These are phyloP conservation scores for Carpinus viminea DNA, from an alignment of 306 rosid genomes.

Conservation along the genomic window DNA sequence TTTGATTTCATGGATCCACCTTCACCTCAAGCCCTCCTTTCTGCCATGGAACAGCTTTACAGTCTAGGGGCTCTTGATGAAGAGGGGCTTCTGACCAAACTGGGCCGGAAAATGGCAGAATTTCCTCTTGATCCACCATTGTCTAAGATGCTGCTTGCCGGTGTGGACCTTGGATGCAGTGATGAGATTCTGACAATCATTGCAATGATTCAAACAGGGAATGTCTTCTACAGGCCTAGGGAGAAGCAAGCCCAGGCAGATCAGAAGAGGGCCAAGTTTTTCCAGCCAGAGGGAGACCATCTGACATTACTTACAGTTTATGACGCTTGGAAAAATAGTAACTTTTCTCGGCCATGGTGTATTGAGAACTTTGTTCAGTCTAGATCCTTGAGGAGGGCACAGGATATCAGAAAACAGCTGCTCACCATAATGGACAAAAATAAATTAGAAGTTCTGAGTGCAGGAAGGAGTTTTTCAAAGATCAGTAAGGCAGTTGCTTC, in stretches of 20 bases:
- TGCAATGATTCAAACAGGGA: conserved; percentile 90
- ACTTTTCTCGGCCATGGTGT: conserved; percentile 69
- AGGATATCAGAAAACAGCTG: conserved; percentile 84
- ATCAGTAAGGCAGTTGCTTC: conserved; percentile 84
- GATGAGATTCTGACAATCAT: conserved; percentile 85
- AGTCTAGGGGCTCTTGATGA: too few species aligned
- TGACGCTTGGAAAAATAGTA: conserved; percentile 77
- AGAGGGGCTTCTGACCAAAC: conserved; percentile 71
- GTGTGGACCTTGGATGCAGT: conserved; percentile 92
- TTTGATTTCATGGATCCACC: too few species aligned
- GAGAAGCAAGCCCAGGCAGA: conserved; percentile 97
- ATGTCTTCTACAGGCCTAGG: conserved; percentile 80
- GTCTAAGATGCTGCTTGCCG: conserved; percentile 85
- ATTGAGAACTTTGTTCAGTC: conserved; percentile 30
- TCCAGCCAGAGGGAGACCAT: conserved; percentile 95
- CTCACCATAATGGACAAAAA: conserved; percentile 85
- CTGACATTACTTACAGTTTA: conserved; percentile 82
- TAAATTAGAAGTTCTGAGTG: conserved; percentile 77
- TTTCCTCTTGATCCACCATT: conserved; percentile 89
- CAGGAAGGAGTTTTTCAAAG: conserved; percentile 74
- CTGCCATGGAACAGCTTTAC: too few species aligned
- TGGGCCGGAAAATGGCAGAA: conserved; percentile 91
- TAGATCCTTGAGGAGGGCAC: conserved; percentile 61
- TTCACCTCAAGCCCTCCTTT: too few species aligned
- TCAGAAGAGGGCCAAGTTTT: conserved; percentile 86